Conservation (phyloP, 495 filamentous ascomycete species). For the Hapsidospora chrysogenum region DNA sequence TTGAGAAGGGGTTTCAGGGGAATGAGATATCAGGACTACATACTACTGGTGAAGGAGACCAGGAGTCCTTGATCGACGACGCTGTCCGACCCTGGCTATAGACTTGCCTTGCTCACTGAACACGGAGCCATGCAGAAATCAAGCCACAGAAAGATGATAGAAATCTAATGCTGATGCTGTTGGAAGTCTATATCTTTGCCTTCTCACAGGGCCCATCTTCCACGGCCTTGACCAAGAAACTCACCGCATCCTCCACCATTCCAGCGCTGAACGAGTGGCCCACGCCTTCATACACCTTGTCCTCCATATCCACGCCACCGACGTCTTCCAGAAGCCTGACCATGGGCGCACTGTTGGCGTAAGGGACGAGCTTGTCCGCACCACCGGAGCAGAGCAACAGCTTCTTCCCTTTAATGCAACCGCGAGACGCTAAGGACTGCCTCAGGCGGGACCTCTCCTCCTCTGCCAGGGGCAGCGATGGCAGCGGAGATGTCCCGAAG, state of each 20-base stretch:
- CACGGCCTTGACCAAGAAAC: slow-evolving; percentile 42
- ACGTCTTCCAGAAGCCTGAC: slow-evolving; percentile 52
- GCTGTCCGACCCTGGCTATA: slow-evolving; percentile 15
- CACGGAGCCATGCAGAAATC: too few species aligned
- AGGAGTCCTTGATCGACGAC: slow-evolving; percentile 17
- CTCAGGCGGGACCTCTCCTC: slow-evolving; percentile 21
- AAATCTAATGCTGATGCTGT: too few species aligned
- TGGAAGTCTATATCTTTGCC: neutral
- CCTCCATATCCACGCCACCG: slow-evolving; percentile 43
- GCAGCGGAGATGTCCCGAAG: slow-evolving; percentile 31
- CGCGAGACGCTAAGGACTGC: slow-evolving; percentile 26
- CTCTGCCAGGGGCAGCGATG: slow-evolving; percentile 5
- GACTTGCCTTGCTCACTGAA: too few species aligned
- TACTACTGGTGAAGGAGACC: slow-evolving; percentile 9
- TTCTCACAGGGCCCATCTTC: slow-evolving; percentile 5
- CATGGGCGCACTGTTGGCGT: slow-evolving; percentile 50
- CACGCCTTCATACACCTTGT: slow-evolving; percentile 54
- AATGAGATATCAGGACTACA: slow-evolving; percentile 16
- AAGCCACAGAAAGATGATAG: too few species aligned
- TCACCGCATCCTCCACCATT: slow-evolving; percentile 57
- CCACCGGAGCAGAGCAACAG: slow-evolving; percentile 65
- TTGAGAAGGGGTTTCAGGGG: slow-evolving; percentile 16
- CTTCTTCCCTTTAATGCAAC: slow-evolving; percentile 45
- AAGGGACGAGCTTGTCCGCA: slow-evolving; percentile 73
- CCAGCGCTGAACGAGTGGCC: slow-evolving; percentile 55